A percentile compares a stretch with the other conserved stretches of the same genome.
phyloP scores from a whole-genome alignment of 352 stramenopile species.

The Globisporangium solare region DNA sequence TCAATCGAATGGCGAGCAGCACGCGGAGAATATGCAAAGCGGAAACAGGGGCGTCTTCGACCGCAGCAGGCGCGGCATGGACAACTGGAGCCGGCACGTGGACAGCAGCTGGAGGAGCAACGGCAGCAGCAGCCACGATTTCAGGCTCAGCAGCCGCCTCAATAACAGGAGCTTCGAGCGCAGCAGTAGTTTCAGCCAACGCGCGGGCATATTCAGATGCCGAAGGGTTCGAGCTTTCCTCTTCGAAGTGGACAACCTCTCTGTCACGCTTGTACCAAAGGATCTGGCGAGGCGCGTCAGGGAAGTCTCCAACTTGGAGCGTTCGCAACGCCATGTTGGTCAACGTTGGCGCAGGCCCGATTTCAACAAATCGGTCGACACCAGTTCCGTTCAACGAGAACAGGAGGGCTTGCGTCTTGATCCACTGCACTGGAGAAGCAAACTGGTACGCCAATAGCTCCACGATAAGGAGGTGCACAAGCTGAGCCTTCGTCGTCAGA shows the following conservation, averaged over 20 bases:
- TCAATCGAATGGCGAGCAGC: slow-evolving; percentile 65
- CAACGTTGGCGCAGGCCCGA: slow-evolving; percentile 74
- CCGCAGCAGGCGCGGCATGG: slow-evolving; percentile 19
- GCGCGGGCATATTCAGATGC: slow-evolving; percentile 56
- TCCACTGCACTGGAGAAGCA: slow-evolving; percentile 87
- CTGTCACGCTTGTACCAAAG: slow-evolving; percentile 83
- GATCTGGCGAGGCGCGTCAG: slow-evolving; percentile 51
- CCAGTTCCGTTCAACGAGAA: slow-evolving; percentile 50
- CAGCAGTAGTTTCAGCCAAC: slow-evolving; percentile 17
- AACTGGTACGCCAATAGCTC: slow-evolving; percentile 89
- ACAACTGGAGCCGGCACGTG: slow-evolving; percentile 15
- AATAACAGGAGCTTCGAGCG: slow-evolving; percentile 17
- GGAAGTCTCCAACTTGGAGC: slow-evolving; percentile 64
- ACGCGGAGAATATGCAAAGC: slow-evolving; percentile 71
- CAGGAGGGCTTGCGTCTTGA: slow-evolving; percentile 78
- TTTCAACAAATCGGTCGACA: slow-evolving; percentile 77
- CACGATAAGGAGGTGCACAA: slow-evolving; percentile 72
- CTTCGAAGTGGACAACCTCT: slow-evolving; percentile 76
- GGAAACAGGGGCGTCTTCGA: slow-evolving; percentile 57
- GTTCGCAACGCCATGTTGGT: slow-evolving; percentile 84
- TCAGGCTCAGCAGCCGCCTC: slow-evolving; percentile 23
- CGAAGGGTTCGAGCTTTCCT: slow-evolving; percentile 56
- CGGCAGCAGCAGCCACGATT: slow-evolving; percentile 17
- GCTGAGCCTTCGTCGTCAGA: slow-evolving; percentile 56
- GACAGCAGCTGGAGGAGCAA: slow-evolving; percentile 9